Conservation (phyloP, 2,329 filamentous ascomycete species). For the Beauveria medogensis region DNA sequence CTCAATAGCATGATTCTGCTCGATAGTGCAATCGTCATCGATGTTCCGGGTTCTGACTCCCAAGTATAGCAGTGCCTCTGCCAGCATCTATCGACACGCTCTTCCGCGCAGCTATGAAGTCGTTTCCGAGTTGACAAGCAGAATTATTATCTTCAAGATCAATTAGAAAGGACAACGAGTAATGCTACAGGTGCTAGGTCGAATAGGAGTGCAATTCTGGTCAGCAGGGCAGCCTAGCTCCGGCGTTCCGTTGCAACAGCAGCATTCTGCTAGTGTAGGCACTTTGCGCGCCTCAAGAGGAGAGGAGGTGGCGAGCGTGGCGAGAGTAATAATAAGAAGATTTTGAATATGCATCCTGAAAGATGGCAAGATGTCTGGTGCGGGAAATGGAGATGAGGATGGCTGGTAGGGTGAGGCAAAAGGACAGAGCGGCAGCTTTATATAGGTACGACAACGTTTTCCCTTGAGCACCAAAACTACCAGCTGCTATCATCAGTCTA, state of each 20-base stretch:
- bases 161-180: conserved; percentile 11
- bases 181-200: conserved; percentile 7
- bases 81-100: neutral
- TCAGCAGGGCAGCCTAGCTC: conserved; percentile 12
- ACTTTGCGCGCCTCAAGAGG: conserved; percentile 9
- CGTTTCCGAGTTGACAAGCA: neutral
- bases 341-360: neutral
- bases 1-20: no score
- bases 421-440: neutral
- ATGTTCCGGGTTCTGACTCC: no score
- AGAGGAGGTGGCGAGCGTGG: neutral
- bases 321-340: neutral
- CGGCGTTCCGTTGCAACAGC: conserved; percentile 14
- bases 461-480: neutral
- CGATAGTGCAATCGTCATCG: no score
- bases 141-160: no score
- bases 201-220: conserved; percentile 12
- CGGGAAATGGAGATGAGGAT: neutral
- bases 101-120: no score
- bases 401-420: neutral
- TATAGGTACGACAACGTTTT: neutral
- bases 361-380: neutral
- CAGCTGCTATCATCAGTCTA: neutral
- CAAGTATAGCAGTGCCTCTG: neutral
- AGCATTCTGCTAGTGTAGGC: conserved; percentile 13